A percentile compares a stretch with the other conserved stretches of the same genome.
Conservation (phyloP, 2,329 filamentous ascomycete species). For the Botrytis galanthina region DNA sequence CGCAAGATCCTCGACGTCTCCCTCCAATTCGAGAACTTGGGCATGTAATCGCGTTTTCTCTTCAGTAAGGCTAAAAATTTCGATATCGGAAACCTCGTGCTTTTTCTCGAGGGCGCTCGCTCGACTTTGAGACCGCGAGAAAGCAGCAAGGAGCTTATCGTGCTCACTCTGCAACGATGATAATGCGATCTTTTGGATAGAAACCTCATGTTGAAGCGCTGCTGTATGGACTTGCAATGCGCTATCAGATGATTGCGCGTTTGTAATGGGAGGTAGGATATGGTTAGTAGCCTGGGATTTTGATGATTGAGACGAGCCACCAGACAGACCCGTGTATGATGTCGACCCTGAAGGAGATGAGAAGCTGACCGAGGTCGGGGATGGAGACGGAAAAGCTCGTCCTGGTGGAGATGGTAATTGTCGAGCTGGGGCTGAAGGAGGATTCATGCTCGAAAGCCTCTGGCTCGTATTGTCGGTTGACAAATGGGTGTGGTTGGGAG, state of each 20-base stretch:
- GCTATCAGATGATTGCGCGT: conserved; percentile 29
- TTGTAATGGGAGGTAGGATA: conserved; percentile 31
- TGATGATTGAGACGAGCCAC: conserved; percentile 27
- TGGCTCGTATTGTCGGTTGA: conserved; percentile 22
- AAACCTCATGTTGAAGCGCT: conserved; percentile 52
- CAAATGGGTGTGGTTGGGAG: conserved; percentile 23
- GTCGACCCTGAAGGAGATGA: conserved; percentile 32
- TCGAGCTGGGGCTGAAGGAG: conserved; percentile 33
- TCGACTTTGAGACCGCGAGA: conserved; percentile 49
- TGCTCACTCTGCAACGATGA: conserved; percentile 55
- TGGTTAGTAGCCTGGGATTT: conserved; percentile 26
- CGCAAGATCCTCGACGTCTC: conserved; percentile 48
- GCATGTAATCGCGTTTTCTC: conserved; percentile 49
- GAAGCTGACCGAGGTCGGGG: conserved; percentile 35
- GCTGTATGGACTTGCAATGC: conserved; percentile 37
- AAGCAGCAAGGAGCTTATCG: conserved; percentile 50
- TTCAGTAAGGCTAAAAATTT: conserved; percentile 51
- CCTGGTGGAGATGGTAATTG: conserved; percentile 38
- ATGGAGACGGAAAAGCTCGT: conserved; percentile 34
- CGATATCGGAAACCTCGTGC: conserved; percentile 48
- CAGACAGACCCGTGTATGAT: conserved; percentile 27
- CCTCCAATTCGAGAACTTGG: conserved; percentile 48
- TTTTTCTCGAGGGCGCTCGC: conserved; percentile 52
- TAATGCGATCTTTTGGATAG: conserved; percentile 51
- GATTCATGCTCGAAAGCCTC: conserved; percentile 35